Conservation (phyloP, 345 rosid genomes). For the Aegle marmelos region DNA sequence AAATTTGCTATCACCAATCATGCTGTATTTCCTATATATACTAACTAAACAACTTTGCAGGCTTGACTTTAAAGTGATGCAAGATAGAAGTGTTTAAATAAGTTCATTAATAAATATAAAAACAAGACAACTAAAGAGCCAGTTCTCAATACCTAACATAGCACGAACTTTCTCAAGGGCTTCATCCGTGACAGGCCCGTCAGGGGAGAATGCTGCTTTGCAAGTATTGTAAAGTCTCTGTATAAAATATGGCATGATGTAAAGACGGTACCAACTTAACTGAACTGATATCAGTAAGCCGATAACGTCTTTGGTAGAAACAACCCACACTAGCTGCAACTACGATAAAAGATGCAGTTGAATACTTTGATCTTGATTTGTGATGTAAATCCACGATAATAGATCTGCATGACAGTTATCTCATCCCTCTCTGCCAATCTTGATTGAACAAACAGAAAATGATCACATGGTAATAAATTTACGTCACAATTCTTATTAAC, state of each 20-base stretch:
- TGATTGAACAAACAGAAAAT: conserved; percentile 7
- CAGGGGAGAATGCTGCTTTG: conserved; percentile 60
- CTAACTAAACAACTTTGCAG: background rate
- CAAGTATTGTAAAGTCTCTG: conserved; percentile 80
- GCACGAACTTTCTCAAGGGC: conserved; percentile 63
- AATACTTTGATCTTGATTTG: conserved; percentile 23
- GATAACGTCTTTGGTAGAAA: conserved; percentile 26
- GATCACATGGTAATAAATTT: background rate
- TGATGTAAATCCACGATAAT: conserved; percentile 15
- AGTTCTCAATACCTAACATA: conserved; percentile 56
- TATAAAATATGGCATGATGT: conserved; percentile 67
- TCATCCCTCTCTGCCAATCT: conserved; percentile 22
- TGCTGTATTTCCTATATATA: background rate
- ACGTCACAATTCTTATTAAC: background rate
- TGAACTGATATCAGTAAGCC: conserved; percentile 27
- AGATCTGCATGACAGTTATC: conserved; percentile 34
- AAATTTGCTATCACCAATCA: background rate
- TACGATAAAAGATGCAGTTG: conserved; percentile 25
- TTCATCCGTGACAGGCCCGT: conserved; percentile 75
- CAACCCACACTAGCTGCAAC: background rate
- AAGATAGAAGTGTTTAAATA: background rate
- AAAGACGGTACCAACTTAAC: conserved; percentile 41
- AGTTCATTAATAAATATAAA: background rate
- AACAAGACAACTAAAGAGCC: background rate
- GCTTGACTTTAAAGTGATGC: background rate